phyloP scores from a whole-genome alignment of 768 basidiomycete species.

The Termitomyces sp. region DNA sequence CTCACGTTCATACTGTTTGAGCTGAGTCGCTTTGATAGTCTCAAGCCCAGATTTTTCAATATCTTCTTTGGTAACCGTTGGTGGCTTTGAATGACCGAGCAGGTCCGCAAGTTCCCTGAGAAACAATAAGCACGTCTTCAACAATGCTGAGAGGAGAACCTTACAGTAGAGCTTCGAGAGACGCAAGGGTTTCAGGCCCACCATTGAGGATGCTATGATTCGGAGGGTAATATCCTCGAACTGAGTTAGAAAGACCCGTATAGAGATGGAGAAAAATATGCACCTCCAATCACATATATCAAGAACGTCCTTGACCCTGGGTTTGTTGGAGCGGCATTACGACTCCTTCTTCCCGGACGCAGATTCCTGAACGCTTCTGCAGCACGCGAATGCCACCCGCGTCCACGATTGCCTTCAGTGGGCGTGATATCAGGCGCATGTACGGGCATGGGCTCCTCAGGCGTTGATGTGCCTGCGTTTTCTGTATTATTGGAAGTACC shows the following conservation, averaged over 20 bases:
- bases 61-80: constrained; percentile 78
- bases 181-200: constrained; percentile 63
- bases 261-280: constrained; percentile 15
- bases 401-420: constrained; percentile 2
- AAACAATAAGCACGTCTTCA: background rate
- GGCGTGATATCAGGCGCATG: background rate
- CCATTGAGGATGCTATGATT: constrained; percentile 88
- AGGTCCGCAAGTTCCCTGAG: constrained; percentile 78
- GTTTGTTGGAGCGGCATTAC: constrained; percentile 10
- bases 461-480: background rate
- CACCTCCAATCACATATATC: constrained; percentile 87
- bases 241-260: constrained; percentile 9
- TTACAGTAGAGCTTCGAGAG: constrained; percentile 76
- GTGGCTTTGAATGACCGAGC: constrained; percentile 78
- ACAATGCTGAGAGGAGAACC: constrained; percentile 20
- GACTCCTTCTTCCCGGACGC: constrained; percentile 33
- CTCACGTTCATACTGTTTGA: constrained; percentile 53
- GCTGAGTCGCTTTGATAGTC: constrained; percentile 58
- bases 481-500: background rate
- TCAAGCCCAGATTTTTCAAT: constrained; percentile 83
- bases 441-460: background rate
- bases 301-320: constrained; percentile 71
- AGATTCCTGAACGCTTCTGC: constrained; percentile 60
- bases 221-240: constrained; percentile 84
- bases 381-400: constrained; percentile 58